A percentile compares a stretch with the other conserved stretches of the same genome.
These are phyloP conservation scores for Botrytis hyacinthi DNA, from an alignment of 2,329 filamentous ascomycete species.

Conservation along the genomic window DNA sequence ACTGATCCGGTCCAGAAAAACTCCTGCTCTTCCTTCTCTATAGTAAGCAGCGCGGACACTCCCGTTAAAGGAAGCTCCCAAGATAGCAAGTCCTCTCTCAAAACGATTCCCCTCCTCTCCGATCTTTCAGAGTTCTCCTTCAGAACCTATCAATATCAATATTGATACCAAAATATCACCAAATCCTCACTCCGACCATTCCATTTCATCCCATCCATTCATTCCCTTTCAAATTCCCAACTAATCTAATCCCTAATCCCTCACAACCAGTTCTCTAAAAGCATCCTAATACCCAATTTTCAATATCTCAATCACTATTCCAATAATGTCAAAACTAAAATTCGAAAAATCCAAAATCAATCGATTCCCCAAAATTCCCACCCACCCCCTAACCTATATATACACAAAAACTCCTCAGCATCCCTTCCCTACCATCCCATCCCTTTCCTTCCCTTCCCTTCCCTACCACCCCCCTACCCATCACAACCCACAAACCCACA, in stretches of 20 bases:
- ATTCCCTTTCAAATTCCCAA: background rate
- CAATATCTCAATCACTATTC: no score
- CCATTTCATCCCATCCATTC: background rate
- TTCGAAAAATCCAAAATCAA: background rate
- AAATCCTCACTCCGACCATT: background rate
- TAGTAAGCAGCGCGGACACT: background rate
- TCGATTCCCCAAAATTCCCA: no score
- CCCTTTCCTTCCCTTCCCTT: no score
- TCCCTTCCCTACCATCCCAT: no score
- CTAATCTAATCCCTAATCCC: background rate
- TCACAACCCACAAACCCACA: no score
- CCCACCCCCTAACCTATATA: background rate
- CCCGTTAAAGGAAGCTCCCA: background rate
- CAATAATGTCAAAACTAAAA: no score
- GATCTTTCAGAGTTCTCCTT: background rate
- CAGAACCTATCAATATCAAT: background rate
- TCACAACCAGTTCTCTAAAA: background rate
- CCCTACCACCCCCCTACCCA: no score
- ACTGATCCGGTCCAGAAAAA: background rate
- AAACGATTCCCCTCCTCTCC: background rate
- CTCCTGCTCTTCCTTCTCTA: background rate
- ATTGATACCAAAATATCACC: background rate
- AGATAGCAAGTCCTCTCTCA: rapidly evolving
- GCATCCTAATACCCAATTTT: background rate
- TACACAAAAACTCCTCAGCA: no score